These are phyloP conservation scores for Taiozyma onychis DNA, from an alignment of 1,139 yeast species.

Conservation along the genomic window DNA sequence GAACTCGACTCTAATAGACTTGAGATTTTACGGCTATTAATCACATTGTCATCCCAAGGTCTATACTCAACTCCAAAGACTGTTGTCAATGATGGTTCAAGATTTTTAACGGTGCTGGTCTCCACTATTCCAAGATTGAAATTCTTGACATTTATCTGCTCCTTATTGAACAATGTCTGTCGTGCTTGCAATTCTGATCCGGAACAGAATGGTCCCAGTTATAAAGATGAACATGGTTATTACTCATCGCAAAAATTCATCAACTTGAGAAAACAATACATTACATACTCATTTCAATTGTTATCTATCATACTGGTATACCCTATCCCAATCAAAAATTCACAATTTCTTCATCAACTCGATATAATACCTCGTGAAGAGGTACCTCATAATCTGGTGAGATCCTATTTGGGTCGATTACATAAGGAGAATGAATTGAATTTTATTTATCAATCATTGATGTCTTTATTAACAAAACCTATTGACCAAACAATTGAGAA, in stretches of 20 bases:
- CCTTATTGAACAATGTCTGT: conserved; percentile 58
- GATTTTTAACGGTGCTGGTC: conserved; percentile 54
- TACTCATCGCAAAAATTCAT: neutral
- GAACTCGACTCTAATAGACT: conserved; percentile 59
- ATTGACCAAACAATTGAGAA: conserved; percentile 32
- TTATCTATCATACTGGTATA: conserved; percentile 58
- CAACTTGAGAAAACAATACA: conserved; percentile 42
- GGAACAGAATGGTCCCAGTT: conserved; percentile 23
- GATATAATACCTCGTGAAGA: conserved; percentile 23
- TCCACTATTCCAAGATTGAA: conserved; percentile 44
- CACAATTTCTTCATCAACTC: conserved; percentile 39
- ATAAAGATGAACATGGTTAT: neutral
- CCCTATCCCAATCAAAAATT: conserved; percentile 51
- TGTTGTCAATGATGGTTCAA: conserved; percentile 47
- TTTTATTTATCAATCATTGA: conserved; percentile 40
- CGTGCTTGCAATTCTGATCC: conserved; percentile 29
- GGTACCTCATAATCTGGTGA: conserved; percentile 41
- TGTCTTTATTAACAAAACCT: conserved; percentile 43
- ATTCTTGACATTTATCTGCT: conserved; percentile 53
- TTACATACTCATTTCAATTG: conserved; percentile 56
- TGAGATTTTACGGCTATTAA: conserved; percentile 57
- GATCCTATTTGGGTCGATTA: conserved; percentile 47
- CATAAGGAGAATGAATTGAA: conserved; percentile 49
- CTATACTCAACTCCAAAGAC: conserved; percentile 47
- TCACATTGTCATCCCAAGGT: conserved; percentile 59